phyloP scores from a whole-genome alignment of 2,329 filamentous ascomycete genomes.

The Trichoderma sp. region DNA sequence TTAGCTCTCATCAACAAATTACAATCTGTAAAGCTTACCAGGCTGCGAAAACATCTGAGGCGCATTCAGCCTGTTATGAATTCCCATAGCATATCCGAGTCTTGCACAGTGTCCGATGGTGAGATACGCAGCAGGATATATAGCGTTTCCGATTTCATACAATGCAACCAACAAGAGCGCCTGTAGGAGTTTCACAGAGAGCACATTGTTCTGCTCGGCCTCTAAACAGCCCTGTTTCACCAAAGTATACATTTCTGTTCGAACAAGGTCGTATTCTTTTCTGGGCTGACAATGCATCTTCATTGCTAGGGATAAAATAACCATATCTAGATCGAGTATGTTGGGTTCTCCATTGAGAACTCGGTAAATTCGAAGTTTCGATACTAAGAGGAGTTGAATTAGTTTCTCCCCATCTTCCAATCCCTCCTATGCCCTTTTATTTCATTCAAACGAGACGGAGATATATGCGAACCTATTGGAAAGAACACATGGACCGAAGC shows the following conservation, averaged over 20 bases:
- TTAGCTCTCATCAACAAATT: not conserved
- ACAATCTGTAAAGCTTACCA: not conserved
- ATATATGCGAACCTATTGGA: not conserved
- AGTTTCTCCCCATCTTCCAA: not conserved
- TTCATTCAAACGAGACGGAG: not conserved
- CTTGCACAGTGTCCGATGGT: not conserved
- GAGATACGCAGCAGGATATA: not conserved
- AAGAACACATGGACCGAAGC: not conserved
- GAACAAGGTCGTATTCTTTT: not conserved
- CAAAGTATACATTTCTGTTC: not conserved
- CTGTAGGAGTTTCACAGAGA: not conserved
- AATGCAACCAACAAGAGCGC: not conserved
- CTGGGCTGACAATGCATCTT: not conserved
- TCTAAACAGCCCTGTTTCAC: not conserved
- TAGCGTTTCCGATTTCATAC: not conserved
- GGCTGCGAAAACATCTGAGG: not conserved
- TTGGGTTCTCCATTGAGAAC: not conserved
- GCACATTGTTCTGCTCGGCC: not conserved
- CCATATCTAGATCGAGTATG: not conserved
- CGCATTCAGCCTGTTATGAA: not conserved
- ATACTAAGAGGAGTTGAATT: not conserved
- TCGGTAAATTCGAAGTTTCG: not conserved
- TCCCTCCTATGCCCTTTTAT: accelerated
- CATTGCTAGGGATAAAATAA: not conserved
- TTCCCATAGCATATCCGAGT: not conserved